A percentile compares a stretch with the other conserved stretches of the same genome.
These are phyloP conservation scores for Fusarium sp. DNA, from an alignment of 2,329 filamentous ascomycete genomes.

Conservation along the genomic window DNA sequence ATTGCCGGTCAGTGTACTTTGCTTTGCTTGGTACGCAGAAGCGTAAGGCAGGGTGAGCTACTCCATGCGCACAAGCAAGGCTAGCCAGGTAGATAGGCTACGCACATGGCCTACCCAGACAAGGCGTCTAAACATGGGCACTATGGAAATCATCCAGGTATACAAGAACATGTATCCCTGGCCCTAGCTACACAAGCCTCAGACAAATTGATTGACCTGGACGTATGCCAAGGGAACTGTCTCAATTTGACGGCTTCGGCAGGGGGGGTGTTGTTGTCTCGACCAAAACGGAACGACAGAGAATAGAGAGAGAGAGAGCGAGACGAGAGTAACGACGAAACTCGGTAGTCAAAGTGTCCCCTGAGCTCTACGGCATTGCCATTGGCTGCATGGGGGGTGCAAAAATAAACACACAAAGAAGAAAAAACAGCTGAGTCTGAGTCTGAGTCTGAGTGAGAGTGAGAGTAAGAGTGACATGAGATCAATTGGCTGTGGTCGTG, in stretches of 20 bases:
- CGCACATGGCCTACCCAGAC: slow-evolving; percentile 9
- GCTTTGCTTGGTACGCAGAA: slow-evolving; percentile 23
- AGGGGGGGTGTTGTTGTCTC: slow-evolving; percentile 22
- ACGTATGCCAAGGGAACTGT: slow-evolving; percentile 41
- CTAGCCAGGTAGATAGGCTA: slow-evolving; percentile 30
- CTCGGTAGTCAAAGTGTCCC: neutral
- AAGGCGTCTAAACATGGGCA: slow-evolving; percentile 27
- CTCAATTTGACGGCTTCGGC: slow-evolving; percentile 41
- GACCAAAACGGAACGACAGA: slow-evolving; percentile 17
- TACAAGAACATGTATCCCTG: neutral
- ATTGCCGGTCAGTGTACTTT: slow-evolving; percentile 27
- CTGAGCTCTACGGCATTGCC: slow-evolving; percentile 16
- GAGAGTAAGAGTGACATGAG: slow-evolving; percentile 2
- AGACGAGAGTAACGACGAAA: slow-evolving; percentile 4
- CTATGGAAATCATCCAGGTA: neutral
- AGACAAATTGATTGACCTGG: slow-evolving; percentile 43
- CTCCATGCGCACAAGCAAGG: slow-evolving; percentile 29
- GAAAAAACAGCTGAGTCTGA: neutral
- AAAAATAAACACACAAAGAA: slow-evolving; percentile 1
- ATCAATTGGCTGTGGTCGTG: slow-evolving; percentile 11
- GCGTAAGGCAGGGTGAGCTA: slow-evolving; percentile 34
- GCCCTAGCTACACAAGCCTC: slow-evolving; percentile 18
- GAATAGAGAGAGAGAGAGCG: slow-evolving; percentile 13
- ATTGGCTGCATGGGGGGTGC: slow-evolving; percentile 28
- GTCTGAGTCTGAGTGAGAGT: slow-evolving; percentile 3